Evolutionary conservation across 2,329 filamentous ascomycete species (phyloP), one percentile per base, ranked within the genome.

Genomic region (Alternaria incomplexa): DNA sequence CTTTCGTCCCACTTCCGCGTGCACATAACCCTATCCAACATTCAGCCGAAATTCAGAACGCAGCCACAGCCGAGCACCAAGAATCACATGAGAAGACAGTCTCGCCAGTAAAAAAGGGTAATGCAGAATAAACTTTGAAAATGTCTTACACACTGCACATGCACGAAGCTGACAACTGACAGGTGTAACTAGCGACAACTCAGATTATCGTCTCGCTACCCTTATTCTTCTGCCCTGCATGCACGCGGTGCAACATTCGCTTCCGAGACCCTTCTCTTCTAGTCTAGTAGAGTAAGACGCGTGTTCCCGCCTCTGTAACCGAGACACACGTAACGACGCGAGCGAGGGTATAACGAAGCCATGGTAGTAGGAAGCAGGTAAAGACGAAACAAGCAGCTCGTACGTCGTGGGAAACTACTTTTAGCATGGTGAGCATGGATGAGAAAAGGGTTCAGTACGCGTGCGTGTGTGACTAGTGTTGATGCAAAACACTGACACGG

Each of bases 171-270:
- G 58, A 60, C 51, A 60, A 48, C 52, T 60, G 58, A 60, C 51
- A 60, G 20, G 10, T 56, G 32, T 54, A 56, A 55, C 56, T 53
- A 45, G 26, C 28, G 25, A 32, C 28, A 32, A 40, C 36, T 17
- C 9, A 17, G 22, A 17, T 67, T 65, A 53, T 69, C 65, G 62
- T 69, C 52, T 63, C 61, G 65, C 69, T 53, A 62, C 66, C 61
- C 52, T 62, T 52, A 36, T 57, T 59, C 50, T 43, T 45, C 30
- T 62, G 56, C 63, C 67, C 64, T 70, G 67, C 65, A 58, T 65
- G 44, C 32, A 48, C 46, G 43, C 23, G 2, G 69, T 68, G 61
- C 40, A 53, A 70, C 65, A 20, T n/a, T 56, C 45, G 56, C 58
- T 67, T 51, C 57, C 54, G 56, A 45, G 23, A 48, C 58, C 52